Base-by-base conservation (phyloP, 2,329 filamentous ascomycete species). In the Falciphora oryzae region DNA sequence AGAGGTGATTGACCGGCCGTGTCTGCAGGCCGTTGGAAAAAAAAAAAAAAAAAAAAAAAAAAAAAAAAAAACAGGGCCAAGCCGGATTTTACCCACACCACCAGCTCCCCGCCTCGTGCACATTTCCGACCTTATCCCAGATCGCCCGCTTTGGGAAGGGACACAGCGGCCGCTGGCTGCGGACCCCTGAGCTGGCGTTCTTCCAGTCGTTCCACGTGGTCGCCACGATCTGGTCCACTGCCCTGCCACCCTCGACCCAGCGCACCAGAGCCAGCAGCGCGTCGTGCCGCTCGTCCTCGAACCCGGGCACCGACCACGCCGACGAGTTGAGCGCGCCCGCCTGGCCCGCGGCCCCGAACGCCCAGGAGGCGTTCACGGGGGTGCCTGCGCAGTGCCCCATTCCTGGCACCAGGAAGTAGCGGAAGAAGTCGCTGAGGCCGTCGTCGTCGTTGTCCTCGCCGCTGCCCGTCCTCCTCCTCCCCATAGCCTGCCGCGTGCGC, bases 371-470 rank as follows among this genome's bases (percentile, higher is more conserved):
- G 16, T 65, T 32, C 3, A 68, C 65, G 38, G 72, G 69, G 10
- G 74, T 70, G 32, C 67, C 65, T 35, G 65, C 66, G 65, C 84
- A 86, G 68, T 85, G 83, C 3, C 72, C 74, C 74, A 84, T 79
- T 1, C 82, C 83, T 1, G 82, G 81, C 7, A 84, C 77, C 4
- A 75, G 71, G 69, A 85, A 85, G 67, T 82, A 75, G 3, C 76
- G 70, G 72, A 83, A 86, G 70, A 83, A 82, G 65, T 85, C 83
- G 2, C 72, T 67, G 1, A 83, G 72, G 1, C 82, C 82, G 66
- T 85, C 83, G 28, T 78, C 72, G 1, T 85, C 83, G 28, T 78
- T 71, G 1, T 63, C 70, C 66, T 85, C 83, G 67, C 83, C 85
- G 18, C 67, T 57, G 32, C 66, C 64, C 8, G 67, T 65, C 16